phyloP scores from a whole-genome alignment of 805 yeast species.

The Candida odintsovae region DNA sequence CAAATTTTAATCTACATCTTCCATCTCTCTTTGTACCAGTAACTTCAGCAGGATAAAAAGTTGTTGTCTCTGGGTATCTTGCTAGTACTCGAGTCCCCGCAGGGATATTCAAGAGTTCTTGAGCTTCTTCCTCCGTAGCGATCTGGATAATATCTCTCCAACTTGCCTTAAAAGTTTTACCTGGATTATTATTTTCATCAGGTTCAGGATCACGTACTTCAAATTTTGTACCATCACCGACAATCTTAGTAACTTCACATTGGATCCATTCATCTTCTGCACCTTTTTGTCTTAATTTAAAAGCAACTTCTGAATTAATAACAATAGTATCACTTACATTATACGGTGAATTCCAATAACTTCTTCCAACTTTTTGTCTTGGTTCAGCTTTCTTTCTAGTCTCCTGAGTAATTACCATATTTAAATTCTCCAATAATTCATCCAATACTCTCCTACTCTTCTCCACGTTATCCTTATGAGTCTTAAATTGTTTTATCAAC shows the following conservation, averaged over 20 bases:
- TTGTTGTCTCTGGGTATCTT: conserved; percentile 94
- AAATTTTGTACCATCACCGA: conserved; percentile 66
- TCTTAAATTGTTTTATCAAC: conserved; percentile 36
- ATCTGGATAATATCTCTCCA: conserved; percentile 76
- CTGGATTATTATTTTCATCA: conserved; percentile 85
- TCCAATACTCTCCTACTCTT: conserved; percentile 41
- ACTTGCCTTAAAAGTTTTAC: conserved; percentile 76
- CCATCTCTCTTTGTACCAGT: conserved; percentile 71
- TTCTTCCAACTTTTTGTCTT: conserved; percentile 24
- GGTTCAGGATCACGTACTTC: conserved; percentile 99
- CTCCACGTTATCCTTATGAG: conserved; percentile 54
- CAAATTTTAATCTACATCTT: conserved; percentile 74
- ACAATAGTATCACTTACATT: conserved; percentile 53
- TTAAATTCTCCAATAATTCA: conserved; percentile 40
- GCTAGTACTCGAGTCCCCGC: conserved; percentile 82
- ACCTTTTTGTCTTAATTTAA: conserved; percentile 61
- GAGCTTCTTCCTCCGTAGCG: conserved; percentile 44
- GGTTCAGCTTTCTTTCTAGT: conserved; percentile 18
- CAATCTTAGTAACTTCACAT: conserved; percentile 76
- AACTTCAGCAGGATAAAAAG: conserved; percentile 93
- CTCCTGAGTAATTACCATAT: conserved; percentile 32
- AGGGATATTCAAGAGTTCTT: conserved; percentile 49
- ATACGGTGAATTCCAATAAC: conserved; percentile 42
- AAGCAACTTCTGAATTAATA: conserved; percentile 84
- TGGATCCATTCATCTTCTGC: conserved; percentile 93